A percentile compares a stretch with the other conserved stretches of the same genome.
These are phyloP conservation scores for Xylaria sp. DNA, from an alignment of 2,329 filamentous ascomycete species.

Conservation along the genomic window DNA sequence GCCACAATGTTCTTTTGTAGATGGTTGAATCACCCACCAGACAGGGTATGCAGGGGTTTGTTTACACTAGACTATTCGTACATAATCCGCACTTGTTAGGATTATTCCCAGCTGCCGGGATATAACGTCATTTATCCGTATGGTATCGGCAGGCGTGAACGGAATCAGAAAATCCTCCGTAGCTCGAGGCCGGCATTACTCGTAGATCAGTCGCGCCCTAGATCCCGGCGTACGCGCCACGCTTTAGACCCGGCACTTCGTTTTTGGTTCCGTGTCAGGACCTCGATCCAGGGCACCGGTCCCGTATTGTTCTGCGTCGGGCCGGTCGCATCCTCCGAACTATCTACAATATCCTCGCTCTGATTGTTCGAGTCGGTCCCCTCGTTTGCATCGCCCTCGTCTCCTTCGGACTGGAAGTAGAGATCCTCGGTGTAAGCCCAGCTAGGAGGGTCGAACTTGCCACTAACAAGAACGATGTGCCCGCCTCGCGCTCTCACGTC, in stretches of 20 bases:
- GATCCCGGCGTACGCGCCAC: slow-evolving; percentile 59
- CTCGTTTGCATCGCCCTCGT: slow-evolving; percentile 22
- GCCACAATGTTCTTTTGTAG: no score
- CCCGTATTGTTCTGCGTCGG: slow-evolving; percentile 12
- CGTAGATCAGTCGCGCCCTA: slow-evolving; percentile 37
- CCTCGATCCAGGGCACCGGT: slow-evolving; percentile 54
- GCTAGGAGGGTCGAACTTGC: slow-evolving; percentile 61
- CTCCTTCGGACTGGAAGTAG: slow-evolving; percentile 34
- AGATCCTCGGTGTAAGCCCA: slow-evolving; percentile 67
- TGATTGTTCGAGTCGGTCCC: slow-evolving; percentile 21
- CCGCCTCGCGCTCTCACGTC: slow-evolving; percentile 38
- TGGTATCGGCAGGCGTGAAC: neutral
- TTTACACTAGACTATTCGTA: no score
- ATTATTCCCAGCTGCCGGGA: no score
- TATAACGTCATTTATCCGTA: no score
- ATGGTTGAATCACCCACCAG: no score
- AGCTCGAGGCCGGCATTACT: no score
- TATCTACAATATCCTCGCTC: slow-evolving; percentile 32
- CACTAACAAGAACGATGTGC: slow-evolving; percentile 58
- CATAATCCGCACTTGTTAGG: no score
- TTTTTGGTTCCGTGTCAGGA: slow-evolving; percentile 49
- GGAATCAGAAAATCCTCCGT: neutral
- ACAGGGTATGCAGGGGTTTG: no score
- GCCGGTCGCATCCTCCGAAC: slow-evolving; percentile 30
- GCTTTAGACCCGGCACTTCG: slow-evolving; percentile 54